Conservation (phyloP, 768 basidiomycete species). For the Fistulinella prunicolor region DNA sequence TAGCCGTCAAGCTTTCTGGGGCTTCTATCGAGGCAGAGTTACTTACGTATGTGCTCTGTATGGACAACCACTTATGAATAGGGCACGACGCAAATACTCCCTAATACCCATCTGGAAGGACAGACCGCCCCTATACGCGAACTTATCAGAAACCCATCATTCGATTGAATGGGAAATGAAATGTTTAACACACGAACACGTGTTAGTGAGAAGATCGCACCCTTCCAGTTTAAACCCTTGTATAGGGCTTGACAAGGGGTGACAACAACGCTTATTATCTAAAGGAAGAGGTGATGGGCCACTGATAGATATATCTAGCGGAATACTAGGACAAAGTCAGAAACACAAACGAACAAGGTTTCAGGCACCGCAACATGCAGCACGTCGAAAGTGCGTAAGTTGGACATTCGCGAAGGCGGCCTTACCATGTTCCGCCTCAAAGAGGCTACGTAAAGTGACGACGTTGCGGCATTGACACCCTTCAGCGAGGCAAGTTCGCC, state of each 20-base stretch:
- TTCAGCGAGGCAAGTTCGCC: constrained; percentile 1
- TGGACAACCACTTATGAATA: not conserved
- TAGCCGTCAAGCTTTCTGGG: constrained; percentile 14
- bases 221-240: not conserved
- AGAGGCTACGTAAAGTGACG: constrained; percentile 12
- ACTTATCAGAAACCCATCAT: not conserved
- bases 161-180: constrained; percentile 4
- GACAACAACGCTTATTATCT: too few species aligned
- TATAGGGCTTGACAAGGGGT: too few species aligned
- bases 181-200: constrained; percentile 4
- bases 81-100: constrained; percentile 2
- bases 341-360: constrained; percentile 10
- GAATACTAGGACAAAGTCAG: constrained; percentile 6
- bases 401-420: constrained; percentile 8
- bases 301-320: constrained; percentile 10
- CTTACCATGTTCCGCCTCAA: constrained; percentile 1
- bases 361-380: constrained; percentile 10
- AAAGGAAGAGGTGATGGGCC: not conserved
- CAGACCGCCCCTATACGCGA: too few species aligned
- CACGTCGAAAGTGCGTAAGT: constrained; percentile 12
- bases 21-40: constrained; percentile 6
- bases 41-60: constrained; percentile 7
- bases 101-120: constrained; percentile 6
- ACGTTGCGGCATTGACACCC: constrained; percentile 6
- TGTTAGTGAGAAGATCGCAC: constrained; percentile 3